Base-by-base conservation (phyloP, 306 rosid genomes). In the Inga oerstediana region DNA sequence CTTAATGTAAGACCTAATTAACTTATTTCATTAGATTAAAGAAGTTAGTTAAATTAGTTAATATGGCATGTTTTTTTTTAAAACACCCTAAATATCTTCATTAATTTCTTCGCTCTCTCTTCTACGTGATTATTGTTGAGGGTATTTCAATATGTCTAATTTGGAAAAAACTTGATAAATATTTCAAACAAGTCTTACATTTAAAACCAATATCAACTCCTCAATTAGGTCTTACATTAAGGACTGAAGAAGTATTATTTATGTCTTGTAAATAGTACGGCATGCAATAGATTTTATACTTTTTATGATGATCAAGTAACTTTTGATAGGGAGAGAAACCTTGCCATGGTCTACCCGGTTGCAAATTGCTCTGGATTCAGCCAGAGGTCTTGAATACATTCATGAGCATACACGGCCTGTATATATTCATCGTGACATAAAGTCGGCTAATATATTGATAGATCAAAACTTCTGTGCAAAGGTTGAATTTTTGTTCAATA, bases 381-480 rank as follows among this genome's bases (percentile, higher is more conserved):
- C 75, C 2, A 70, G 35, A 70, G 99, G 99, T 75, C 97, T 96
- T 41, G 99, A 96, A 83, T 94, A 94, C 85, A 94, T 96, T 85
- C 99, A 96, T 22, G 99, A 96, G 89, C 98, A 96, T 85, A 94
- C 99, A 16, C 97, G 89, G 72, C 99, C 98, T 58, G 94, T 96
- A 82, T 96, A 96, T 84, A 91, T 96, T 81, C 99, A 96, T 76
- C 99, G 98, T 58, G 98, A 96, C 79, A 92, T 96, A 75, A 96
- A 96, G 88, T 89, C 99, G 9, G 99, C 97, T 67, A 96, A 96
- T 88, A 94, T 96, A 86, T 86, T 94, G 82, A 92, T 93, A 83
- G 97, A 93, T 91, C 88, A 80, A 80, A 91, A 96, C 87, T 94
- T 76, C 81, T 92, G 88, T 61, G 99, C 87, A 56, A 96, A 96